Evolutionary conservation across 345 rosid genomes (phyloP), one percentile per base, ranked within the genome.

Genomic region (Gossypium australe): DNA sequence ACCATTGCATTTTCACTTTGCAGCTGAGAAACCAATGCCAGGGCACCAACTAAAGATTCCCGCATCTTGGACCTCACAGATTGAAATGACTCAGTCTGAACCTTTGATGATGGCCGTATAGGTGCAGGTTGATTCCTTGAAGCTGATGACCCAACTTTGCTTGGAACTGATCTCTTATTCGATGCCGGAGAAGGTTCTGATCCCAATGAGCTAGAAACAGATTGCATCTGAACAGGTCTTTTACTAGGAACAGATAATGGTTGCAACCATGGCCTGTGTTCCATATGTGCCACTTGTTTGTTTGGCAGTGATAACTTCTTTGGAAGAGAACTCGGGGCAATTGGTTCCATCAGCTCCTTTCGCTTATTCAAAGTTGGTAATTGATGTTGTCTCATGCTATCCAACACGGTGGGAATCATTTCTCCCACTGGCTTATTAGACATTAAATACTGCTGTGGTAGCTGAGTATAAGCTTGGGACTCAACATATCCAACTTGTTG

Each of bases 241-340:
- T 73, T 85, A 72, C 79, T 81, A 44, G 82, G 69, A 29, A 79
- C 63, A 57, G 90, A 62, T 24, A 74, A 64, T 48, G 83, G 90
- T 72, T 86, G 90, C 80, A 91, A 79, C 98, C 99, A 95, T 38
- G 98, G 97, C 80, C 95, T 90, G 76, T 73, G 88, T 71, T 93
- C 94, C 79, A 72, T 58, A 2, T 89, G 89, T 20, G 79, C 80
- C 64, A 85, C 71, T 58, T 86, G 87, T 78, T 90, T 93, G 79
- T 80, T 87, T 52, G 94, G 81, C 56, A 80, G 51, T 55, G 75
- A 27, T 34, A 77, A 76, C 60, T 80, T 84, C 57, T 76, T 84
- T 0, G 83, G 70, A 22, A 56, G 73, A 77, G 84, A 75, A 77
- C 73, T 80, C 66, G 69, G 62, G 11, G 81, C 59, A 72, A 75